Base-by-base conservation (phyloP, 768 basidiomycete genomes). In the Hypholoma sublateritium region DNA sequence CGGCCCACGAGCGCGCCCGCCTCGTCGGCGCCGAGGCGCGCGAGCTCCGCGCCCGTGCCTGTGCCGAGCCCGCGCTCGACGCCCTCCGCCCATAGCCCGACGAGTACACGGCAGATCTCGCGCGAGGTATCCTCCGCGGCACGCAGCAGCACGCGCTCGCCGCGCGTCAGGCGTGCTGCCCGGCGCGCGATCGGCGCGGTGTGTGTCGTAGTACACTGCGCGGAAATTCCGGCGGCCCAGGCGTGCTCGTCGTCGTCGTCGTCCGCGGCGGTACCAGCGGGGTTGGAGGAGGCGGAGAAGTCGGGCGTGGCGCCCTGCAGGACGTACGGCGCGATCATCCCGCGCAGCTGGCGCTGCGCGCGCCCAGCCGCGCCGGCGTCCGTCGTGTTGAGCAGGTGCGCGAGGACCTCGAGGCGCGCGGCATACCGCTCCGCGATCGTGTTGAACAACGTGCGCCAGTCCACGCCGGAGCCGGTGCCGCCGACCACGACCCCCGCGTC, bases 31-130 rank as follows among this genome's bases (percentile, higher is more conserved):
- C 50, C 55, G 12, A 45, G 56, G 13, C 64, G 65, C 22, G 24
- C 21, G 16, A 19, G 25, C 12, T 45, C 25, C 6, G n/a, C 16
- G 28, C 43, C 16, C 12, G 17, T 24, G 12, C 39, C 42, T 36
- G 17, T 28, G 2, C 32, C 42, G 32, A 74, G 44, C 16, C 70
- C 70, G 2, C 58, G 39, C 34, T 66, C 61, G 1, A 67, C 65
- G 1, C 78, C 81, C 5, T 75, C 65, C 0, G 77, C 77, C 82
- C 82, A 83, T 62, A 83, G 72, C 42, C 62, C 68, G 4, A 79
- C 77, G 32, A 77, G 58, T 0, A 76, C 73, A 0, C 78, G 70
- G 54, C 80, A 83, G 22, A 81, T 79, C 60, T 82, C 80, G 36
- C 65, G 70, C 1, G 57, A 72, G 0, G 77, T 79, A 4, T 65